Percentiles rank a stretch among this genome's conserved stretches.
Conservation (phyloP, 495 filamentous ascomycete species). For the Hypoxylon subgilvum region DNA sequence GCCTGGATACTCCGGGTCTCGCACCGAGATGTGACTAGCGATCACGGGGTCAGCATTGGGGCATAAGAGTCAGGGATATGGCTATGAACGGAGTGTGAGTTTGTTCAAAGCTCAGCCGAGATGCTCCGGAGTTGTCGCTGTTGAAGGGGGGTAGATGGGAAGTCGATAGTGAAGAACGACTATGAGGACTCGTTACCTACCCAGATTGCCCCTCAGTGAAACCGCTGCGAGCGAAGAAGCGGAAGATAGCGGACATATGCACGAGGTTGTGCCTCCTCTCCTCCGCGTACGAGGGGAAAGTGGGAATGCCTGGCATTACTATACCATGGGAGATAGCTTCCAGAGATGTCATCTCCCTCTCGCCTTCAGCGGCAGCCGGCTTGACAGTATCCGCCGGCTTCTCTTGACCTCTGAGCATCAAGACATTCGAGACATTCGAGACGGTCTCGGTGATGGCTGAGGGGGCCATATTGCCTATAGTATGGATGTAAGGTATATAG, state of each 20-base stretch:
- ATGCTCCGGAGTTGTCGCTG: slow-evolving; percentile 46
- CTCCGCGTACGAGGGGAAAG: slow-evolving; percentile 48
- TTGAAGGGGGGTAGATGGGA: slow-evolving; percentile 32
- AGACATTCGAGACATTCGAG: slow-evolving; percentile 4
- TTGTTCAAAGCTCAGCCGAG: too few relatives aligned
- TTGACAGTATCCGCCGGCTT: slow-evolving; percentile 1
- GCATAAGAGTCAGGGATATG: too few relatives aligned
- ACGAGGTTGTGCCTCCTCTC: slow-evolving; percentile 57
- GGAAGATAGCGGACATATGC: slow-evolving; percentile 67
- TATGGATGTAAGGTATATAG: neutral
- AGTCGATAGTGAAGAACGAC: neutral
- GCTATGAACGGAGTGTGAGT: too few relatives aligned
- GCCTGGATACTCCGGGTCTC: slow-evolving; percentile 64
- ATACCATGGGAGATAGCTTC: slow-evolving; percentile 42
- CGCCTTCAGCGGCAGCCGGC: slow-evolving; percentile 1
- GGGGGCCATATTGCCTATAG: slow-evolving; percentile 30
- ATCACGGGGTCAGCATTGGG: slow-evolving; percentile 55
- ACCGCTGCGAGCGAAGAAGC: slow-evolving; percentile 61
- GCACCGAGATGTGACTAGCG: slow-evolving; percentile 63
- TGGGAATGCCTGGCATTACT: slow-evolving; percentile 51
- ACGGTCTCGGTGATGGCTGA: slow-evolving; percentile 35
- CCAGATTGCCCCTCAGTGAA: slow-evolving; percentile 71
- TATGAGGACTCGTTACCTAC: slow-evolving; percentile 5
- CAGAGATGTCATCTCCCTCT: slow-evolving; percentile 27
- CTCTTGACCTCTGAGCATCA: slow-evolving; percentile 15